These are phyloP conservation scores for Danielozyma ontarioensis DNA, from an alignment of 805 yeast species.

Conservation along the genomic window DNA sequence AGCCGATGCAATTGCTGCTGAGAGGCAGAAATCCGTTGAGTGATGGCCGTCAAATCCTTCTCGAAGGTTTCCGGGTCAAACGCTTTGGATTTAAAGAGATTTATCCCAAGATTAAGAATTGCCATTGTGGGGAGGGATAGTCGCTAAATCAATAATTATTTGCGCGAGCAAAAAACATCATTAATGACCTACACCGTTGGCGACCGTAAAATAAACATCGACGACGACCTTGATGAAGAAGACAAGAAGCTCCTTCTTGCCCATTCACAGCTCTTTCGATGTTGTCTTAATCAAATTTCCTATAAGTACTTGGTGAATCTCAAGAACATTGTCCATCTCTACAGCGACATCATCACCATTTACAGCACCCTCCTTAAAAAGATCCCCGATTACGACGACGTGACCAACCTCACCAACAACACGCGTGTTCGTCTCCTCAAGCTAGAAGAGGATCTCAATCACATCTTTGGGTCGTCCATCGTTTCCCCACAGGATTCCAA, in stretches of 20 bases:
- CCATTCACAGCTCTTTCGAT: slow-evolving; percentile 26
- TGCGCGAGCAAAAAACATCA: too few species aligned
- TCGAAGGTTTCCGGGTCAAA: slow-evolving; percentile 43
- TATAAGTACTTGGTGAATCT: slow-evolving; percentile 20
- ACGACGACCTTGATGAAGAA: slow-evolving; percentile 11
- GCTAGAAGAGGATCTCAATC: slow-evolving; percentile 29
- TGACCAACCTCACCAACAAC: slow-evolving; percentile 25
- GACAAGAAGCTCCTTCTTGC: slow-evolving; percentile 22
- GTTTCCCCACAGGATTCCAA: slow-evolving; percentile 1
- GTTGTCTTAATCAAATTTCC: slow-evolving; percentile 28
- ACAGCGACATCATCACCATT: slow-evolving; percentile 33
- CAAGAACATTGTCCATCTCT: slow-evolving; percentile 31
- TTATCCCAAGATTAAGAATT: slow-evolving; percentile 9
- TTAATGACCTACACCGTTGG: slow-evolving; percentile 42
- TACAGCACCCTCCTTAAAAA: slow-evolving; percentile 34
- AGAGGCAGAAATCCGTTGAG: slow-evolving; percentile 26
- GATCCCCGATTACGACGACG: slow-evolving; percentile 37
- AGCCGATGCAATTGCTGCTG: slow-evolving; percentile 17
- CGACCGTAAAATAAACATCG: slow-evolving; percentile 23
- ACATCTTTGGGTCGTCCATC: slow-evolving; percentile 18
- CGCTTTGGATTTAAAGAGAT: slow-evolving; percentile 12
- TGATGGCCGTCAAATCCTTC: slow-evolving; percentile 32
- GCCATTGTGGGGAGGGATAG: too few species aligned
- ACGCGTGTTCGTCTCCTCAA: slow-evolving; percentile 14
- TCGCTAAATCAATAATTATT: too few species aligned